Base-by-base conservation (phyloP, 176 grass and related monocot species). In the Themeda triandra region DNA sequence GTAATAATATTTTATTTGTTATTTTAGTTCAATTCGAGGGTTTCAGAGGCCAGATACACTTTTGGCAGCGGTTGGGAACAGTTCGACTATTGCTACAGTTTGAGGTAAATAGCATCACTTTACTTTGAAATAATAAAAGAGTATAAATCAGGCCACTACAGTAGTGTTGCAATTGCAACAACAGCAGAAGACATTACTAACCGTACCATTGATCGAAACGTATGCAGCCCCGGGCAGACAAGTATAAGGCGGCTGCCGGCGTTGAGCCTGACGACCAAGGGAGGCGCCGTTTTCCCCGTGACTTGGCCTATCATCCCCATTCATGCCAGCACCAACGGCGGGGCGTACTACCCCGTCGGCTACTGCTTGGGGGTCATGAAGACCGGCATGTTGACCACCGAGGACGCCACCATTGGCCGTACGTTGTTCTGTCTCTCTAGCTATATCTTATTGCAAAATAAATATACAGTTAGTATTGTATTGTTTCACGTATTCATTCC, bases 401-500 rank as follows among this genome's bases (percentile, higher is more conserved):
- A 25, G n/a, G 58, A 60, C 58, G 9, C 23, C 84, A 87, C 80
- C 64, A 85, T 94, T 21, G 92, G 92, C 63, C 87, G 92, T 93
- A 86, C 1, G 6, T 13, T 67, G 4, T 12, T 31, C 3, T 14
- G 4, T 35, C 33, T n/a, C n/a, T n/a, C n/a, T n/a, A n/a, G n/a
- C n/a, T n/a, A n/a, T n/a, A n/a, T n/a, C n/a, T n/a, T n/a, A n/a
- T n/a, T n/a, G n/a, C n/a, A n/a, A n/a, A n/a, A n/a, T n/a, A n/a
- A n/a, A n/a, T n/a, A n/a, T n/a, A n/a, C n/a, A n/a, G n/a, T n/a
- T n/a, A 30, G 4, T 13, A n/a, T n/a, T 15, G 13, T 15, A 17
- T 48, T 17, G 45, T 48, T 48, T 48, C 45, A 48, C 1, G n/a
- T n/a, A n/a, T n/a, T 3, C 6, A 48, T 17, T 48, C 14, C 13